Percentiles rank a stretch among this genome's conserved stretches.
phyloP scores from a whole-genome alignment of 805 yeast genomes.

The Maudiozyma barnettii region DNA sequence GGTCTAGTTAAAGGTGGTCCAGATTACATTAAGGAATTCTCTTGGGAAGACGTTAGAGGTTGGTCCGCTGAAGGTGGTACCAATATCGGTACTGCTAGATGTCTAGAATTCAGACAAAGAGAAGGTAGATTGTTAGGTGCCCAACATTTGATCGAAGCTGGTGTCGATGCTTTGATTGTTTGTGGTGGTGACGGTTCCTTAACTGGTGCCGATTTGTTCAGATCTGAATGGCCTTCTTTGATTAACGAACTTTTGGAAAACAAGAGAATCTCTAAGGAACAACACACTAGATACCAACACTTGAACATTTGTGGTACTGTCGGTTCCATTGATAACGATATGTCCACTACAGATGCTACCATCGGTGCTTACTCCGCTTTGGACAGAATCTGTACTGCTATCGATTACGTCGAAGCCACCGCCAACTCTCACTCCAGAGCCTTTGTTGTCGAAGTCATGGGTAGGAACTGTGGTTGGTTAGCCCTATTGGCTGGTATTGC shows the following conservation, averaged over 20 bases:
- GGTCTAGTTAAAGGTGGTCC: conserved; percentile 62
- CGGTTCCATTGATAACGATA: conserved; percentile 78
- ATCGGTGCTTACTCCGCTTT: conserved; percentile 75
- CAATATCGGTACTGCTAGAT: conserved; percentile 69
- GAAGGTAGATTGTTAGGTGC: conserved; percentile 57
- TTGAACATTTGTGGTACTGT: conserved; percentile 67
- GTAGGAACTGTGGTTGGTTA: conserved; percentile 85
- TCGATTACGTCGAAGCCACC: conserved; percentile 77
- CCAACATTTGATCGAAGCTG: conserved; percentile 54
- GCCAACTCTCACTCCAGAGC: conserved; percentile 79
- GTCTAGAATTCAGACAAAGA: conserved; percentile 56
- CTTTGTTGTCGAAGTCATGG: conserved; percentile 81
- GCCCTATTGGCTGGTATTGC: conserved; percentile 75
- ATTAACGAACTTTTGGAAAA: conserved; percentile 45
- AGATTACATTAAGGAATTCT: conserved; percentile 45
- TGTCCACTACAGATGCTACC: conserved; percentile 77
- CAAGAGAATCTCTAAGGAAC: conserved; percentile 37
- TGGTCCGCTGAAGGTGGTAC: conserved; percentile 69
- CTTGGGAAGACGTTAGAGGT: conserved; percentile 67
- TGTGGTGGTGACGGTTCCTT: conserved; percentile 82
- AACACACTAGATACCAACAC: conserved; percentile 41
- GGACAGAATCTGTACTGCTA: conserved; percentile 59
- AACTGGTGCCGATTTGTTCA: conserved; percentile 72
- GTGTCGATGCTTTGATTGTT: conserved; percentile 69
- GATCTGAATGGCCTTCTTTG: conserved; percentile 70